Percentiles rank a stretch among this genome's conserved stretches.
Conservation (phyloP, 2,329 filamentous ascomycete species). For the Amylocarpus encephaloides region DNA sequence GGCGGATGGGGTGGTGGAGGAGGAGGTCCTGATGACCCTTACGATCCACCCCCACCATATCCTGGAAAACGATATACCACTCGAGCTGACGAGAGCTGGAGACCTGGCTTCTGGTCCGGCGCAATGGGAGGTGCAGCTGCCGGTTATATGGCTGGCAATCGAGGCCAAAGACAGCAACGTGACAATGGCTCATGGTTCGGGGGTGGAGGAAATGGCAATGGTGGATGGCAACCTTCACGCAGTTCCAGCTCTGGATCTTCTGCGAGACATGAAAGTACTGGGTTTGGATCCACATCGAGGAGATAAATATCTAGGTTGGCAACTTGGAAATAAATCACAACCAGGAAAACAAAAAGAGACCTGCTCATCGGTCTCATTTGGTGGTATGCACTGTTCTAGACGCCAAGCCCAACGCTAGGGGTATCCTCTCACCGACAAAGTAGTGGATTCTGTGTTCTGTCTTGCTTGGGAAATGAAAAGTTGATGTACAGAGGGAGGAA, state of each 20-base stretch:
- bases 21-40: slow-evolving; percentile 24
- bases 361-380: no score
- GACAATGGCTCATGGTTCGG: slow-evolving; percentile 17
- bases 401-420: no score
- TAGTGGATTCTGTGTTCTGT: not conserved
- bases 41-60: slow-evolving; percentile 30
- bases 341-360: slow-evolving; percentile 2
- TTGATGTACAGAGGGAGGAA: slow-evolving; percentile 23
- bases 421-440: not conserved
- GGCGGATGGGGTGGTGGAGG: slow-evolving; percentile 36
- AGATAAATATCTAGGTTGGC: slow-evolving; percentile 34
- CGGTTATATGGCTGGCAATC: slow-evolving; percentile 54
- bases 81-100: slow-evolving; percentile 47
- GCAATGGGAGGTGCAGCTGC: slow-evolving; percentile 60
- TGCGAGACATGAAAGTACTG: slow-evolving; percentile 59
- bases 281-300: slow-evolving; percentile 63
- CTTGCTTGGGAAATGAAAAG: slow-evolving; percentile 15
- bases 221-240: slow-evolving; percentile 18
- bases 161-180: slow-evolving; percentile 35
- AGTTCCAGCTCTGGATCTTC: slow-evolving; percentile 34
- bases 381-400: no score
- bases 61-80: slow-evolving; percentile 22
- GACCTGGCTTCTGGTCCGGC: slow-evolving; percentile 67
- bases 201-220: slow-evolving; percentile 14
- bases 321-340: not conserved